A percentile compares a stretch with the other conserved stretches of the same genome.
Conservation (phyloP, 768 basidiomycete genomes). For the Boletus coccyginus region DNA sequence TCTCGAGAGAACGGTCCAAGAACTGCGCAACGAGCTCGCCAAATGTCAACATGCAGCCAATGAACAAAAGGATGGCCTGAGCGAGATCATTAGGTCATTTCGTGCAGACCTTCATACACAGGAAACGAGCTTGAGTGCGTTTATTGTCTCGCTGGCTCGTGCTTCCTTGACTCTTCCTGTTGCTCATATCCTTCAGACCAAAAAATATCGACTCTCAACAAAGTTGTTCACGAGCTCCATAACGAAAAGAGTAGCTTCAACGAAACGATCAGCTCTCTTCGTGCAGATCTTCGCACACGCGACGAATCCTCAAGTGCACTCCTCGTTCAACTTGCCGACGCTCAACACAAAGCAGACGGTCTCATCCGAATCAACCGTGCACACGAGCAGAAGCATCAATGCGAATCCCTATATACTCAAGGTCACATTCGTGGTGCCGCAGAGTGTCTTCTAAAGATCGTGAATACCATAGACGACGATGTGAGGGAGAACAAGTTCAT, state of each 20-base stretch:
- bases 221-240: neutral
- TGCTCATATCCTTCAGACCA: neutral
- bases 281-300: no score
- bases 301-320: no score
- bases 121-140: neutral
- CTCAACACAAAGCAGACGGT: neutral
- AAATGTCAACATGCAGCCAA: no score
- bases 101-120: neutral
- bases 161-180: neutral
- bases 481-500: neutral
- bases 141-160: neutral
- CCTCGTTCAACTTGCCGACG: neutral
- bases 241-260: no score
- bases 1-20: neutral
- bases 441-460: neutral
- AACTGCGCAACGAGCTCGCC: no score
- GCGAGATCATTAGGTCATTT: neutral
- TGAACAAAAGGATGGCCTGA: neutral
- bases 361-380: neutral
- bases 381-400: constrained; percentile 4
- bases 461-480: neutral
- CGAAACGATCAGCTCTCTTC: no score
- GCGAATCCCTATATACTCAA: constrained; percentile 1
- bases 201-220: neutral
- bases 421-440: neutral